Evolutionary conservation across 73 alveolate genomes (phyloP), one percentile per base, ranked within the genome.

Genomic region (Symbiodinium natans): DNA sequence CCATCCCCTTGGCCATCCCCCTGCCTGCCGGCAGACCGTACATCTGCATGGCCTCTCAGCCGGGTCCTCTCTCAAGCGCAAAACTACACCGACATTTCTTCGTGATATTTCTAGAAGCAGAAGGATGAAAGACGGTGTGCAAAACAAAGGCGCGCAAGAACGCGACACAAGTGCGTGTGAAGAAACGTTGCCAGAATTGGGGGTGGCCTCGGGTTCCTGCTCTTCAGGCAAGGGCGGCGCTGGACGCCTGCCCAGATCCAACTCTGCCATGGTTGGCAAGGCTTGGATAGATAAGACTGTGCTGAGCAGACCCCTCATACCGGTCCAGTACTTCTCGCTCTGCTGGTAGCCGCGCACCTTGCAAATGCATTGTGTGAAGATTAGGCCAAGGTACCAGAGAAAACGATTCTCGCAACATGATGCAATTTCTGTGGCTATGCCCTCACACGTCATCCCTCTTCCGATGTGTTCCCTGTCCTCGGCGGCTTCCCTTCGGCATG

Each of bases 191-290:
- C n/a, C n/a, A n/a, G n/a, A n/a, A n/a, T n/a, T n/a, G n/a, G n/a
- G n/a, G n/a, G 31, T 11, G 0, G 40, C 97, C 97, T 90, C 97
- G 23, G 97, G 88, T 29, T 90, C 97, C 88, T 90, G 97, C 48
- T 90, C 97, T 23, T 40, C 77, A 71, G 97, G 88, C 4, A 40
- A 48, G 31, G 97, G 97, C 15, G 97, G 97, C 25, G 48, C 52
- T 1, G 97, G 97, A 4, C 97, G 97, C 97, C 96, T 90, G 25
- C 5, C 36, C 31, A 15, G 39, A 21, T 31, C 9, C 33, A 56
- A 25, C 13, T 23, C 89, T 43, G 9, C 31, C 34, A 10, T 34
- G 86, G 10, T 48, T 43, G 33, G 68, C 68, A 27, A 31, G 42
- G 48, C 29, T 77, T 10, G 86, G 48, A 17, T 23, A 21, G 3